These are phyloP conservation scores for Fraxinus ornus DNA, from an alignment of 305 asterid species.

Conservation along the genomic window DNA sequence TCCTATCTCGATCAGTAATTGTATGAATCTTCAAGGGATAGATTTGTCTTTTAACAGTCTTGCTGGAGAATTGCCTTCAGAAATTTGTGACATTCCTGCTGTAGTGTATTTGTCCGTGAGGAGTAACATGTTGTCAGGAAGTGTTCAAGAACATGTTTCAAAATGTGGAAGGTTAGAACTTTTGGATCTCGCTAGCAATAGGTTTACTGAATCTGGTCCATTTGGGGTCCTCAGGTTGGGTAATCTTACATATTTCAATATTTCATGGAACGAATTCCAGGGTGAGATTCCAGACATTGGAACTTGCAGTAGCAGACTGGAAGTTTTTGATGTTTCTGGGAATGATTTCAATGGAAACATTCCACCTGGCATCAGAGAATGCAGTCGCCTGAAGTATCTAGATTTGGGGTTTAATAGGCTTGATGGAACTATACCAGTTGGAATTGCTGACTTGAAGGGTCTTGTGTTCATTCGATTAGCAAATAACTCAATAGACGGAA, in stretches of 20 bases:
- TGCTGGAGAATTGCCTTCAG: slow-evolving; percentile 57
- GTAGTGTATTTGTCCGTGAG: slow-evolving; percentile 69
- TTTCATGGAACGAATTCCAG: slow-evolving; percentile 61
- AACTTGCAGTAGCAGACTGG: slow-evolving; percentile 47
- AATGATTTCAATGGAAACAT: slow-evolving; percentile 59
- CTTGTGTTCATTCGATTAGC: not conserved
- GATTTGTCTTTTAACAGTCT: slow-evolving; percentile 76
- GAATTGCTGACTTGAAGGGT: not conserved
- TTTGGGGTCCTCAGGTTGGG: slow-evolving; percentile 47
- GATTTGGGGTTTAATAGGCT: slow-evolving; percentile 46
- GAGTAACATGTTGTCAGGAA: slow-evolving; percentile 68
- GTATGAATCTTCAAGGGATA: slow-evolving; percentile 73
- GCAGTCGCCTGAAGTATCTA: slow-evolving; percentile 68
- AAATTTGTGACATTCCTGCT: slow-evolving; percentile 56
- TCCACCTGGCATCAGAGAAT: slow-evolving; percentile 53
- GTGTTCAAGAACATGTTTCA: slow-evolving; percentile 49
- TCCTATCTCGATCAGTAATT: slow-evolving; percentile 62
- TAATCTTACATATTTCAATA: slow-evolving; percentile 59
- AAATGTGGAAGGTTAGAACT: slow-evolving; percentile 62
- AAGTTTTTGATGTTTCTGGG: slow-evolving; percentile 65
- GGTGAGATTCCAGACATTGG: slow-evolving; percentile 49
- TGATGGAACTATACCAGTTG: not conserved
- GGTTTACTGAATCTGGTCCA: slow-evolving; percentile 56
- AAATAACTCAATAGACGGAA: not conserved
- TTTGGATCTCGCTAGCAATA: slow-evolving; percentile 79